Conservation (phyloP, 305 asterid species). For the Nicotiana rustica region DNA sequence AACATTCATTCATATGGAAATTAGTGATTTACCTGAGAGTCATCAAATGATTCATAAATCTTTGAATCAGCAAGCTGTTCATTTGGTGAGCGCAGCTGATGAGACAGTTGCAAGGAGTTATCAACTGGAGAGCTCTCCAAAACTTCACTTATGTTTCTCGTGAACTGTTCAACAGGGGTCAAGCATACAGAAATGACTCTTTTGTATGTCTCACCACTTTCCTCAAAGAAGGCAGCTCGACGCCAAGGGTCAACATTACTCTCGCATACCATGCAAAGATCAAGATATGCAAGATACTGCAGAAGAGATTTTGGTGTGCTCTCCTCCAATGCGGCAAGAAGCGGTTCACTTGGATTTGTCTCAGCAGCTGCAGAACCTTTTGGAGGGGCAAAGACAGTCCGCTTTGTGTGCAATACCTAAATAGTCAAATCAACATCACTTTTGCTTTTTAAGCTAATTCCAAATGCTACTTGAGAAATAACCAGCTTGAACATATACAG, state of each 20-base stretch:
- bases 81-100: slow-evolving; percentile 68
- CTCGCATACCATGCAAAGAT: slow-evolving; percentile 95
- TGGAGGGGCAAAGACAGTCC: slow-evolving; percentile 86
- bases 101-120: slow-evolving; percentile 68
- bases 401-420: slow-evolving; percentile 87
- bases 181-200: slow-evolving; percentile 75
- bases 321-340: slow-evolving; percentile 78
- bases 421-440: slow-evolving; percentile 34
- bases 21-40: slow-evolving; percentile 69
- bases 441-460: slow-evolving; percentile 28
- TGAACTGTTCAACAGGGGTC: slow-evolving; percentile 74
- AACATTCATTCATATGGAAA: slow-evolving; percentile 19
- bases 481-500: slow-evolving; percentile 16
- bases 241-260: slow-evolving; percentile 96
- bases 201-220: slow-evolving; percentile 87
- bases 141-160: slow-evolving; percentile 65
- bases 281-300: slow-evolving; percentile 94
- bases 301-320: slow-evolving; percentile 81
- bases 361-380: slow-evolving; percentile 99
- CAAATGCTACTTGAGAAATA: slow-evolving; percentile 10
- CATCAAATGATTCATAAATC: slow-evolving; percentile 67
- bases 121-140: slow-evolving; percentile 68
- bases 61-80: slow-evolving; percentile 69
- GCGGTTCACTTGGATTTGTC: slow-evolving; percentile 87
- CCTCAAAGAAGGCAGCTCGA: slow-evolving; percentile 97